A percentile compares a stretch with the other conserved stretches of the same genome.
These are phyloP conservation scores for Dryas octopetala DNA, from an alignment of 306 rosid species.

Conservation along the genomic window DNA sequence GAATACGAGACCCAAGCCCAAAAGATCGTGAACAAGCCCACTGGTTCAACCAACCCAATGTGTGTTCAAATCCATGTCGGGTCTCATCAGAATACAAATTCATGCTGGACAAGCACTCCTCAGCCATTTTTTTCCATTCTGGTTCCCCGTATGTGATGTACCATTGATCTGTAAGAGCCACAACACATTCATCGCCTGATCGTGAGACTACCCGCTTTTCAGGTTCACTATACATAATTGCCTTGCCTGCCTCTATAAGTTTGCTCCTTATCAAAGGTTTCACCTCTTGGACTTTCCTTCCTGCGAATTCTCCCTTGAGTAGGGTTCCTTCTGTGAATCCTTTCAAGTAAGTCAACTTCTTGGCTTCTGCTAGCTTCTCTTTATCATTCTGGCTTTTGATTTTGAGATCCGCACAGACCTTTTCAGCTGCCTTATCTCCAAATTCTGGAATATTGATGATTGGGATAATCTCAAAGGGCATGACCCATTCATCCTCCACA, in stretches of 20 bases:
- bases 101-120: conserved; percentile 80
- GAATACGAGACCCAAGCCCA: conserved; percentile 90
- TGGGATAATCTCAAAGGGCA: conserved; percentile 83
- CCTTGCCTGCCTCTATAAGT: conserved; percentile 75
- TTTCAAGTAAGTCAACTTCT: conserved; percentile 83
- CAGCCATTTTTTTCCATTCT: conserved; percentile 77
- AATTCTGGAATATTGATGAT: conserved; percentile 73
- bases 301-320: conserved; percentile 75
- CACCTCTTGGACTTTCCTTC: conserved; percentile 57
- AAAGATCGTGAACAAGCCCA: conserved; percentile 98
- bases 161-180: conserved; percentile 96
- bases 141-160: conserved; percentile 81
- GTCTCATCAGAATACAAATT: conserved; percentile 73
- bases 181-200: conserved; percentile 91
- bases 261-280: conserved; percentile 64
- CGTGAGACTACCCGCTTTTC: conserved; percentile 79
- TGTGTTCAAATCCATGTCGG: conserved; percentile 83
- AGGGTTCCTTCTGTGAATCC: conserved; percentile 92
- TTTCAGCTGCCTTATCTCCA: conserved; percentile 83
- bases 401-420: conserved; percentile 74
- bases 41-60: conserved; percentile 84
- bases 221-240: conserved; percentile 78
- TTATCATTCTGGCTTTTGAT: conserved; percentile 92
- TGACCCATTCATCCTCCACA: conserved; percentile 83
- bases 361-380: conserved; percentile 93